These are phyloP conservation scores for Casuarina cunninghamiana DNA, from an alignment of 306 rosid species.

Conservation along the genomic window DNA sequence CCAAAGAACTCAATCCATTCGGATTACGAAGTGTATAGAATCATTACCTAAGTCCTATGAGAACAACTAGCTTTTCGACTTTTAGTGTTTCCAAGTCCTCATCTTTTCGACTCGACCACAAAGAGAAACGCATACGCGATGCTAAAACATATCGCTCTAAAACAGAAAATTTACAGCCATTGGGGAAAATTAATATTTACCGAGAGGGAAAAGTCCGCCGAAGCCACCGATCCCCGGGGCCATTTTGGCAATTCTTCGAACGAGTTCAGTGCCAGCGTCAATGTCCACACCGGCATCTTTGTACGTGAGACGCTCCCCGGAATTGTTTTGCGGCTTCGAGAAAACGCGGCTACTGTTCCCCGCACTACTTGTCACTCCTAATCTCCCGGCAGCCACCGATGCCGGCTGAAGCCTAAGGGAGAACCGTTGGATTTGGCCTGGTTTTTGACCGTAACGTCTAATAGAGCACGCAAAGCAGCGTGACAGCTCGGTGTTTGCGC, in stretches of 20 bases:
- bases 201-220: constrained; percentile 86
- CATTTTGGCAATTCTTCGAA: constrained; percentile 79
- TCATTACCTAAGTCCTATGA: too few relatives aligned
- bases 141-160: not conserved
- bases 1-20: too few relatives aligned
- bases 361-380: constrained; percentile 8
- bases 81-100: too few relatives aligned
- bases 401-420: constrained; percentile 12
- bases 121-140: not conserved
- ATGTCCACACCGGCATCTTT: constrained; percentile 91
- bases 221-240: constrained; percentile 95
- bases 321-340: constrained; percentile 29
- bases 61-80: too few relatives aligned
- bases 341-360: not conserved
- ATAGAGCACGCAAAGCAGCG: constrained; percentile 3
- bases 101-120: too few relatives aligned
- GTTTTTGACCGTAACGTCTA: not conserved
- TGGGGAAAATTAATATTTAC: constrained; percentile 30
- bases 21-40: too few relatives aligned
- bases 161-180: not conserved
- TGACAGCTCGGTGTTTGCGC: constrained; percentile 27
- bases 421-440: not conserved
- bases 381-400: constrained; percentile 7
- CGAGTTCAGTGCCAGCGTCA: constrained; percentile 93
- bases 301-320: constrained; percentile 57